Base-by-base conservation (phyloP, 495 filamentous ascomycete genomes). In the Podospora pseudoanserina region DNA sequence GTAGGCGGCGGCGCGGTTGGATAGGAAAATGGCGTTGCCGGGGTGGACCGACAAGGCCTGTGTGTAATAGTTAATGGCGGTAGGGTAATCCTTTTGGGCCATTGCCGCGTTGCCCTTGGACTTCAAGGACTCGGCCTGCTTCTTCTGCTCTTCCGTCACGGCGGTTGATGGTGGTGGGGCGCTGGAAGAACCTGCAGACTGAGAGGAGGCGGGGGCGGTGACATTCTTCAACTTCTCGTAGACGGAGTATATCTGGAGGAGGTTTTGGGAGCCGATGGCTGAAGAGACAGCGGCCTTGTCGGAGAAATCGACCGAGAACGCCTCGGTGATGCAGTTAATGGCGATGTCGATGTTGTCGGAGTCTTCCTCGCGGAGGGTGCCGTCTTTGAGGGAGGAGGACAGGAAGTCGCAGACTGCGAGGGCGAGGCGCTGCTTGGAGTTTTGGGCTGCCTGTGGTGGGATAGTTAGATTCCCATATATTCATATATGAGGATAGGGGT, bases 351-450 rank as follows among this genome's bases (percentile, higher is more conserved):
- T 91, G 63, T 88, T 91, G 76, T 98, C 95, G 68, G 87, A 84
- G 76, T 99, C 95, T 61, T 98, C 96, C 71, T 88, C 75, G 19
- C 88, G 85, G 53, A 98, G 86, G 32, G 93, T 95, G 72, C 94
- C 94, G 73, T 99, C 95, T 67, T 87, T 93, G 69, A 92, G 82
- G 65, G 92, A 97, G 71, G 86, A 88, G 65, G 85, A 86, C 32
- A 99, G 89, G 85, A 97, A 99, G 81, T 97, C 92, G 82, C 96
- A 91, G 79, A 99, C 93, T 73, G 96, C 93, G 76, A 98, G 91
- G 74, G 95, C 96, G 67, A 99, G 88, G 80, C 94, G 92, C 84
- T 99, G 96, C 82, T 97, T 96, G 68, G 93, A 89, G 70, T 91
- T 90, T 67, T 79, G 78, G 60, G 77, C 73, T 79, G 81, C 58